Conservation (phyloP, 2,329 filamentous ascomycete genomes). For the Chalaropsis thielavioides region DNA sequence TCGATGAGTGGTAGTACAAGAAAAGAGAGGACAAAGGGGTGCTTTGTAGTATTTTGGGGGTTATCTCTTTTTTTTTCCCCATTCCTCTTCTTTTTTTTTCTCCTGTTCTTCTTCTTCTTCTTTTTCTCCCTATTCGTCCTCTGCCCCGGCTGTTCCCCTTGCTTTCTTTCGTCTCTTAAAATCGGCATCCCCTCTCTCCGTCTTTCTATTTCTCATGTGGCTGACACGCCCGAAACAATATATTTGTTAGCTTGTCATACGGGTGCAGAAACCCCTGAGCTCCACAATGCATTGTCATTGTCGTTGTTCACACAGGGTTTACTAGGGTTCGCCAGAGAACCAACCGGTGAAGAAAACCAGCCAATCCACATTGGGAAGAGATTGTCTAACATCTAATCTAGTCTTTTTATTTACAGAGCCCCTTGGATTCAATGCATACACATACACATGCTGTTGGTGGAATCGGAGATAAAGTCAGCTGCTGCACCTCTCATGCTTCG, state of each 20-base stretch:
- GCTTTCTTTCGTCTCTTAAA: too few relatives aligned
- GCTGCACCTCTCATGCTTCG: neutral
- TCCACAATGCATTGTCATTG: conserved; percentile 3
- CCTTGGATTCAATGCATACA: neutral
- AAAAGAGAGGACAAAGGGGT: neutral
- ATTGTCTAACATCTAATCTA: neutral
- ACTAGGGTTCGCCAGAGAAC: neutral
- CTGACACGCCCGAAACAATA: neutral
- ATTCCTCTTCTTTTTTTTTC: neutral
- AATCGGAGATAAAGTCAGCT: neutral
- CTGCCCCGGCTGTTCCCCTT: neutral
- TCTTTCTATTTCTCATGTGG: neutral
- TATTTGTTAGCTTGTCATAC: neutral
- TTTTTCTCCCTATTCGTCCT: neutral
- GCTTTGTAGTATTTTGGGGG: neutral
- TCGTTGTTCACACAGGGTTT: too few relatives aligned
- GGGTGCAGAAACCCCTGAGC: neutral
- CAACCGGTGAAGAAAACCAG: conserved; percentile 1
- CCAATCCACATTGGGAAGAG: neutral
- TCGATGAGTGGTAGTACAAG: neutral
- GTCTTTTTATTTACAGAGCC: neutral
- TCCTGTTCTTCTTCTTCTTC: neutral
- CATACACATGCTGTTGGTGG: neutral
- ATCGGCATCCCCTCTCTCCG: neutral
- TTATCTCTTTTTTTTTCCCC: neutral